Evolutionary conservation across 2,329 filamentous ascomycete species (phyloP), one percentile per base, ranked within the genome.

Genomic region (Colletotrichum coccodes): DNA sequence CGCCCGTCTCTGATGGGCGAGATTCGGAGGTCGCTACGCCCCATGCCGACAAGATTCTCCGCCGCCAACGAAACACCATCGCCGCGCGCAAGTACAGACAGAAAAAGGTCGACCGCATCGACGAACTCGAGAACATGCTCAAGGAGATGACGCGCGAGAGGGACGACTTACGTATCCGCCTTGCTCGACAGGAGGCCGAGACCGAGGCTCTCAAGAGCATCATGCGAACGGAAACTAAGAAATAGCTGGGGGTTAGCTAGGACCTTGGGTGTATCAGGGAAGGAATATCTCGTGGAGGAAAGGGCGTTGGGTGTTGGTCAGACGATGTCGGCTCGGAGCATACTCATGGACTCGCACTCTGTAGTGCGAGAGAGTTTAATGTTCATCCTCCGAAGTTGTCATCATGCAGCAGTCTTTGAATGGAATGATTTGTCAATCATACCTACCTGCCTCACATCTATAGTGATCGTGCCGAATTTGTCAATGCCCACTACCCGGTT

Each of bases 71-170:
- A 70, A 93, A 93, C 78, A 93, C 90, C 16, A 84, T 92, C 70
- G 91, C 91, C n/a, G 91, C 91, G 34, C 86, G 90, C 70, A 90
- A 91, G 70, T 93, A 92, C 76, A 88, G 91, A 30, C 90, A 93
- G 76, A 91, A 91, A 77, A 88, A 90, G 52, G 84, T 92, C 38
- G 90, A 93, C 73, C 88, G 90, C 70, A 87, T 92, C 77, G 80
- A 79, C 30, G 86, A 88, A 70, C 83, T 93, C 36, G 90, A 93
- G 77, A 77, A 80, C 9, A 85, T 87, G 23, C 80, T 93, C 47
- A 85, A 85, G 53, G 83, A 86, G 49, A 85, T 90, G 75, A 87
- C 86, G 67, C 78, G 83, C 54, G 91, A 93, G 75, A 81, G 90
- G 21, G 90, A 93, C 73, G 89, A 88, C 18, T 77, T 92, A 72